These are phyloP conservation scores for Plenodomus tracheiphilus DNA, from an alignment of 2,329 filamentous ascomycete genomes.

Conservation along the genomic window DNA sequence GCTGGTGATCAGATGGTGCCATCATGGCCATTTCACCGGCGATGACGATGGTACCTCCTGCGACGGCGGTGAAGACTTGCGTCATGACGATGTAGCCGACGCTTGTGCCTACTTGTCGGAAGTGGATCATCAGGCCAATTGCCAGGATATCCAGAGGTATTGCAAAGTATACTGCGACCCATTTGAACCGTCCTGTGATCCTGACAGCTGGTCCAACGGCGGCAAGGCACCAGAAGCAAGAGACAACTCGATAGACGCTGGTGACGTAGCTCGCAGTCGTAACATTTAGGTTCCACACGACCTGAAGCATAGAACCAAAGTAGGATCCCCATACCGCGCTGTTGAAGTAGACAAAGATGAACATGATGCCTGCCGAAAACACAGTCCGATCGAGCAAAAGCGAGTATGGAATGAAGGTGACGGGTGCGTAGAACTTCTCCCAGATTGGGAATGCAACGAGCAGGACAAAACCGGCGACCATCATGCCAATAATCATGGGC, in stretches of 20 bases:
- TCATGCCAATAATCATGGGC: slow-evolving; percentile 42
- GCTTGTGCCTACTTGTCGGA: slow-evolving; percentile 23
- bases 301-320: slow-evolving; percentile 44
- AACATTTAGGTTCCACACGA: slow-evolving; percentile 38
- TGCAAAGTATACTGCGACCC: slow-evolving; percentile 11
- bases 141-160: slow-evolving; percentile 26
- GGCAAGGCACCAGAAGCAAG: slow-evolving; percentile 8
- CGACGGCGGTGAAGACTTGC: slow-evolving; percentile 28
- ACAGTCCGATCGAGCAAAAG: slow-evolving; percentile 40
- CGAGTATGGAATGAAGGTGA: slow-evolving; percentile 48
- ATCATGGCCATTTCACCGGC: slow-evolving; percentile 23
- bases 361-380: slow-evolving; percentile 54
- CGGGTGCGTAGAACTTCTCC: slow-evolving; percentile 43
- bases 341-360: slow-evolving; percentile 35
- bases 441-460: slow-evolving; percentile 38
- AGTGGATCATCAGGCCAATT: slow-evolving; percentile 4
- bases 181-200: slow-evolving; percentile 23
- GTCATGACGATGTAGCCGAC: slow-evolving; percentile 37
- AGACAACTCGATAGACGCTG: slow-evolving; percentile 38
- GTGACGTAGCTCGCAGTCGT: slow-evolving; percentile 38
- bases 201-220: slow-evolving; percentile 14
- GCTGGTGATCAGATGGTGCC: slow-evolving; percentile 20
- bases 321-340: slow-evolving; percentile 40
- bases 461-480: slow-evolving; percentile 39
- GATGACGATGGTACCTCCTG: slow-evolving; percentile 28